A percentile compares a stretch with the other conserved stretches of the same genome.
Conservation (phyloP, 176 grass and related monocot species). For the Otatea glauca region DNA sequence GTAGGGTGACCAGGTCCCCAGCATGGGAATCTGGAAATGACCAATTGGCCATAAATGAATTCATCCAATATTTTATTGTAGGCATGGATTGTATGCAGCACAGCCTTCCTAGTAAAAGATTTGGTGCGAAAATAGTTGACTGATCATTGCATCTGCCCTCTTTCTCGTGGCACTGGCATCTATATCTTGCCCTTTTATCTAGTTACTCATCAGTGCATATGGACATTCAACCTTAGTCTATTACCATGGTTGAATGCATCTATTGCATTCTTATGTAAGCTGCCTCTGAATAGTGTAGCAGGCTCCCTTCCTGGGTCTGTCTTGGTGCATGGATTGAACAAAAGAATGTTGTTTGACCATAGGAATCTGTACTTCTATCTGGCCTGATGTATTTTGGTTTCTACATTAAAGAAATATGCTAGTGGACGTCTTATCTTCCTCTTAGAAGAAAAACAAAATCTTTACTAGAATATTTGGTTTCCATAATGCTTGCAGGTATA, state of each 20-base stretch:
- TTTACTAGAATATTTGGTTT: conserved; percentile 32
- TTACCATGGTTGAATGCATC: background rate
- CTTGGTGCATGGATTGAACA: conserved; percentile 16
- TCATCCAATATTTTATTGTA: background rate
- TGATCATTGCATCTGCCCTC: background rate
- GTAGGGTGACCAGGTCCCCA: background rate
- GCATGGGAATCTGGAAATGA: background rate
- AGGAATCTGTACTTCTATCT: conserved; percentile 12
- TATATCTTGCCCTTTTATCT: background rate
- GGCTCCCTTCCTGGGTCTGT: background rate
- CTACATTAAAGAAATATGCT: background rate
- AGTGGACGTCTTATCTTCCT: background rate
- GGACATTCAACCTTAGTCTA: background rate
- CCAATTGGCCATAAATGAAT: background rate
- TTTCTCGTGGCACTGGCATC: background rate
- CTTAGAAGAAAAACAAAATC: conserved; percentile 1
- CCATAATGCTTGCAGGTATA: conserved; percentile 70
- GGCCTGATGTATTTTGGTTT: conserved; percentile 13
- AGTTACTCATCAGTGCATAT: background rate
- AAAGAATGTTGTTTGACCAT: conserved; percentile 31
- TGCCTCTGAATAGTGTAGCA: background rate
- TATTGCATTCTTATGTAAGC: conserved; percentile 24
- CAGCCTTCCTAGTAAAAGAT: background rate
- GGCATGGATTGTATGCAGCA: background rate
- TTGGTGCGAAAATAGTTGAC: background rate